Evolutionary conservation across 495 filamentous ascomycete genomes (phyloP), one percentile per base, ranked within the genome.

Genomic region (Penicillium riverlandense): DNA sequence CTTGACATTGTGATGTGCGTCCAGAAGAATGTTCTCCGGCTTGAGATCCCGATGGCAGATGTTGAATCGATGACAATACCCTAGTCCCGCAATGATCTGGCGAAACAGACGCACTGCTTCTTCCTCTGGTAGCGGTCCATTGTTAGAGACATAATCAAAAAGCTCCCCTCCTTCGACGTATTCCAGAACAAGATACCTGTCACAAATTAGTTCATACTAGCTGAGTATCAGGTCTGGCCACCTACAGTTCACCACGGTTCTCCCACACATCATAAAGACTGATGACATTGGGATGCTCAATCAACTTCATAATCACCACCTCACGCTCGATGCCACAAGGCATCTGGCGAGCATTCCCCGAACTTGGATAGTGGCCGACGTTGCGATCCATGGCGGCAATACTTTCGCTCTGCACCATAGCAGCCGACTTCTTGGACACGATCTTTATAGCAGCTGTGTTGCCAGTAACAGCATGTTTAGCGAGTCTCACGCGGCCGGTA

Each of bases 1-100:
- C 63, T 97, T 97, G 62, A 96, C 75, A 36, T 86, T 80, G 15
- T 74, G 72, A 10, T 80, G 63, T 6, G 62, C 63, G 45, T 89
- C 86, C 27, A 99, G 63, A 11, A 99, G 71, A 33, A 98, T 96
- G 53, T 99, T 99, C 65, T 99, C 92, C 0, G 89, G 92, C 66
- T 99, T 99, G 29, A 99, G 68, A 49, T 99, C 92, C 22, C 92
- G 85, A 57, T 99, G 92, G 61, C 89, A 94, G 47, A 99, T 95
- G 53, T 87, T 84, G 68, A 96, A 84, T 6, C 85, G 79, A 62
- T 99, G 94, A 51, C 88, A 90, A 66, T 94, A 96, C 7, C 87
- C 82, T 29, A 99, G 71, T 0, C 84, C 94, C n/a, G 84, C 83
- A 50, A 97, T 83, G 16, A 99, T 85, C 64, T 99, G 92, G 14